Conservation (phyloP, 148 eudicot species). For the Pharnaceum exiguum region DNA sequence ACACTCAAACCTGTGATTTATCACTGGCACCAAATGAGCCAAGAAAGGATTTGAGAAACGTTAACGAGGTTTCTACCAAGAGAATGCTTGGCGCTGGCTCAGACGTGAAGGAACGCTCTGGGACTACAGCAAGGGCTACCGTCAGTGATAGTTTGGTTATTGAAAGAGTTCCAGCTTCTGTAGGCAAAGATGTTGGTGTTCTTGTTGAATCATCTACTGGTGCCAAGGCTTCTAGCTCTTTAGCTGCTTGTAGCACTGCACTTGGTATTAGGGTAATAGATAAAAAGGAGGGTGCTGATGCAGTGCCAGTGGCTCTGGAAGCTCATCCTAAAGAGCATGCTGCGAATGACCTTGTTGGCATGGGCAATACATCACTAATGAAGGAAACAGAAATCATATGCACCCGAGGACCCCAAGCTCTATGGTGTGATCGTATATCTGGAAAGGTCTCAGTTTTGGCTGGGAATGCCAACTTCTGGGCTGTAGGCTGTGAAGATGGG, state of each 20-base stretch:
- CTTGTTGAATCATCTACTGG: constrained; percentile 52
- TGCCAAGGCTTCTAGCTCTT: constrained; percentile 38
- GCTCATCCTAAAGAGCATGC: constrained; percentile 84
- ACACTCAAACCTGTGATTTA: constrained; percentile 40
- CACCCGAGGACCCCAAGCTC: constrained; percentile 59
- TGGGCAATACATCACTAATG: constrained; percentile 52
- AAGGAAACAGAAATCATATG: constrained; percentile 87
- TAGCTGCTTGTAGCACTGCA: constrained; percentile 25
- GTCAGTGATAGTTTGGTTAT: constrained; percentile 83
- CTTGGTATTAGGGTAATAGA: constrained; percentile 70
- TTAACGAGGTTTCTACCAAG: constrained; percentile 42
- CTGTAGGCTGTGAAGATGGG: constrained; percentile 94
- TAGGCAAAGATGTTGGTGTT: constrained; percentile 40
- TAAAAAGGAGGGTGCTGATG: constrained; percentile 79
- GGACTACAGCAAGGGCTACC: constrained; percentile 65
- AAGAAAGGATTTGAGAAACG: constrained; percentile 33
- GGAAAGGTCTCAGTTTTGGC: constrained; percentile 93
- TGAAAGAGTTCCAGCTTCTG: constrained; percentile 66
- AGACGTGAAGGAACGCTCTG: constrained; percentile 54
- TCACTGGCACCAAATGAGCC: constrained; percentile 33
- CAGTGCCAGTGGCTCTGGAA: constrained; percentile 65
- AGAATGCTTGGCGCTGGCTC: constrained; percentile 39
- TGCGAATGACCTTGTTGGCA: constrained; percentile 66
- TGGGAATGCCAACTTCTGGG: constrained; percentile 95
- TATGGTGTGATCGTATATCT: constrained; percentile 92